Evolutionary conservation across 2,329 filamentous ascomycete species (phyloP), one percentile per base, ranked within the genome.

Genomic region (Monosporascus sp.): DNA sequence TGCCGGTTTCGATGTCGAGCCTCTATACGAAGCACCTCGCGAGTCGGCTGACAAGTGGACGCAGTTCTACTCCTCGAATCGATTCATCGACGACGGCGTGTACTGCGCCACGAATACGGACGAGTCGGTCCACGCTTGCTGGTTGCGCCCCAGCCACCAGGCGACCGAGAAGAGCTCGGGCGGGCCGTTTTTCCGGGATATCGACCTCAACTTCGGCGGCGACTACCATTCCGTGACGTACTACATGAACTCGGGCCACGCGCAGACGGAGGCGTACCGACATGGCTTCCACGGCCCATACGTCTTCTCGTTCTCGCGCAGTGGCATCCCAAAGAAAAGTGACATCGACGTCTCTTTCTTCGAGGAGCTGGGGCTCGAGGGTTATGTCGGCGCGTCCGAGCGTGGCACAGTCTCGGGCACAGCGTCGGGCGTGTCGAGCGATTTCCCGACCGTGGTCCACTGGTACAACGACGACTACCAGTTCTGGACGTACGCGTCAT

Each of bases 241-340:
- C 66, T 85, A 83, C 68, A 82, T 82, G 74, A 85, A 85, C 68
- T 81, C 77, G 3, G 75, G 75, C 37, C 81, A 85, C 52, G 74
- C 75, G 7, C 72, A 76, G 58, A 84, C 80, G 0, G 82, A 85
- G 62, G 63, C 66, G 17, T 81, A 69, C 67, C 73, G 82, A n/a
- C 76, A 75, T 62, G 82, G 82, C 1, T 72, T 85, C 48, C 75
- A 81, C 56, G 81, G 82, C 1, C 81, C 81, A 0, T 85, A 85
- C 54, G 78, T 78, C 0, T 75, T 85, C 65, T 65, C 71, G 7
- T 84, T 85, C 65, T 77, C 74, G 41, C 73, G 78, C 47, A 78
- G 74, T 35, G 76, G 76, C 1, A 71, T 77, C 2, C 77, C 80
- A 24, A 59, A 60, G 2, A 58, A 66, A 3, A 71, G 69, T 22